A percentile compares a stretch with the other conserved stretches of the same genome.
Conservation (phyloP, 495 filamentous ascomycete genomes). For the Penicillium alfredii region DNA sequence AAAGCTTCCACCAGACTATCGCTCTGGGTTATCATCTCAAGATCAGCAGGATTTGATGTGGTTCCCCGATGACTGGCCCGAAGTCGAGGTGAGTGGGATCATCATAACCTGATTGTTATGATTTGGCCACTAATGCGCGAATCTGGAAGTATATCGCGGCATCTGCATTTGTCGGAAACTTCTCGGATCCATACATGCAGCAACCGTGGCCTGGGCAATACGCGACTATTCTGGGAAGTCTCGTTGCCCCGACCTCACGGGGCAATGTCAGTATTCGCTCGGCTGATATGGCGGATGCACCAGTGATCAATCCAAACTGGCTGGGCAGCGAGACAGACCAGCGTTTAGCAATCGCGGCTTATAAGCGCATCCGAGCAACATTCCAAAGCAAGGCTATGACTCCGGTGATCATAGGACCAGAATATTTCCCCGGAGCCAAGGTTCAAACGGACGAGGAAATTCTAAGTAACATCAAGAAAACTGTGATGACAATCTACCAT, state of each 20-base stretch:
- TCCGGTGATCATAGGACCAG: constrained; percentile 36
- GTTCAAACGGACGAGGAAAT: constrained; percentile 50
- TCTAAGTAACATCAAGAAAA: constrained; percentile 34
- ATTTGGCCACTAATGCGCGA: too few relatives aligned
- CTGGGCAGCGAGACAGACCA: constrained; percentile 48
- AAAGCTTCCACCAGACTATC: constrained; percentile 28
- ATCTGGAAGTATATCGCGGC: constrained; percentile 21
- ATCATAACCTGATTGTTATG: too few relatives aligned
- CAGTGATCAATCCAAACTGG: constrained; percentile 53
- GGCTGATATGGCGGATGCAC: constrained; percentile 33
- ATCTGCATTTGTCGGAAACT: constrained; percentile 37
- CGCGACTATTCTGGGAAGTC: constrained; percentile 34
- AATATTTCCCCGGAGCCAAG: constrained; percentile 44
- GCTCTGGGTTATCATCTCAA: constrained; percentile 14
- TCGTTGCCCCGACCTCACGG: constrained; percentile 43
- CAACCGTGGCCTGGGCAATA: constrained; percentile 42
- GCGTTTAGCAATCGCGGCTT: constrained; percentile 45
- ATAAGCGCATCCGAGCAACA: constrained; percentile 43
- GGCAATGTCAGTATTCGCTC: constrained; percentile 50
- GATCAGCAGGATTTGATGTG: constrained; percentile 26
- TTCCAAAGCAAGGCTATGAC: constrained; percentile 31
- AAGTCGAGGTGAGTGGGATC: constrained; percentile 40
- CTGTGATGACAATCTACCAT: constrained; percentile 47
- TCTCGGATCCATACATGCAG: constrained; percentile 32
- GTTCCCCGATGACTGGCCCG: constrained; percentile 53